phyloP scores from a whole-genome alignment of 805 yeast species.

The Tetrapisispora arboricola region DNA sequence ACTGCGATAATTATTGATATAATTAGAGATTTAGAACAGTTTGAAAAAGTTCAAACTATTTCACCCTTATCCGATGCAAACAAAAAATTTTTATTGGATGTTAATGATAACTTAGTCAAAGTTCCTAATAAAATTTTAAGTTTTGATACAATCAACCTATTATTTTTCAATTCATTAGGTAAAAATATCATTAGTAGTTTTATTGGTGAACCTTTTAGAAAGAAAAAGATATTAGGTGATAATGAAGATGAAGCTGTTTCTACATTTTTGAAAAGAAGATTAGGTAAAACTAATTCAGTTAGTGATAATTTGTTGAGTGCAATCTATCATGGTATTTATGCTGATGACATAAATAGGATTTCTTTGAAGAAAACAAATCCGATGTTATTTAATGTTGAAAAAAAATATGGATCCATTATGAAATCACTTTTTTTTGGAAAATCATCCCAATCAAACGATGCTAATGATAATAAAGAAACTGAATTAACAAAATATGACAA shows the following conservation, averaged over 20 bases:
- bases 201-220: conserved; percentile 41
- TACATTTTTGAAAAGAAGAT: conserved; percentile 55
- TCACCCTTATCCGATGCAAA: conserved; percentile 52
- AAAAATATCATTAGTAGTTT: conserved; percentile 37
- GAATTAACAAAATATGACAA: conserved; percentile 30
- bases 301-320: conserved; percentile 66
- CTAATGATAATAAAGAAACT: conserved; percentile 14
- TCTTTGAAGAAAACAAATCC: conserved; percentile 58
- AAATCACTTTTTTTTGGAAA: conserved; percentile 25
- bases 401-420: conserved; percentile 47
- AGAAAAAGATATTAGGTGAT: conserved; percentile 1
- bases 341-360: conserved; percentile 62
- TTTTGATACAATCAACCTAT: conserved; percentile 18
- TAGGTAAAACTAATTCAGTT: conserved; percentile 36
- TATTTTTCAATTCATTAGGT: conserved; percentile 32
- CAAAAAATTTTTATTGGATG: conserved; percentile 52
- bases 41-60: conserved; percentile 48
- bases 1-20: conserved; percentile 58
- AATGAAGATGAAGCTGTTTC: conserved; percentile 63
- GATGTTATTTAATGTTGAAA: conserved; percentile 46
- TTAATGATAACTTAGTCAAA: conserved; percentile 38
- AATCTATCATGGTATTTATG: conserved; percentile 79
- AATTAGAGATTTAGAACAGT: conserved; percentile 36
- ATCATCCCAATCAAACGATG: neutral
- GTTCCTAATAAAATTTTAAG: conserved; percentile 39